Evolutionary conservation across 768 basidiomycete genomes (phyloP).

Genomic region (Phaeotremella skinneri): DNA sequence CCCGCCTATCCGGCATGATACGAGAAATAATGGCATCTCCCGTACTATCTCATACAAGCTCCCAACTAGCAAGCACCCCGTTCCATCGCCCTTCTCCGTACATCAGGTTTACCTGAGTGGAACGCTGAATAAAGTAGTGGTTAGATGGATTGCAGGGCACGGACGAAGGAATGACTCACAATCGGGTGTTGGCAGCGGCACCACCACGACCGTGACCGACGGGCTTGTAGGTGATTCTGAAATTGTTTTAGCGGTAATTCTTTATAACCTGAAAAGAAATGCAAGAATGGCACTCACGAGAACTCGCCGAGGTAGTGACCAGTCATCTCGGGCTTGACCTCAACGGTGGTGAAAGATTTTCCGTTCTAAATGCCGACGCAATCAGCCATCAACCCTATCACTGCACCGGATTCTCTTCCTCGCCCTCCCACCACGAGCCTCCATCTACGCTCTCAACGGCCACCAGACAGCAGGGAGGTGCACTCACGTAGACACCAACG

Average conservation of each 20-base stretch:
- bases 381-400: slow-evolving; percentile 4
- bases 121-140: slow-evolving; percentile 56
- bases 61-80: neutral
- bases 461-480: neutral
- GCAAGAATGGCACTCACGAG: slow-evolving; percentile 35
- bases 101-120: slow-evolving; percentile 82
- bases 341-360: slow-evolving; percentile 63
- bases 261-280: neutral
- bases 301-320: slow-evolving; percentile 97
- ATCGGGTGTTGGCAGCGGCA: slow-evolving; percentile 64
- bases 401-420: too few species aligned
- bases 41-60: slow-evolving; percentile 8
- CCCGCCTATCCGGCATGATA: too few species aligned
- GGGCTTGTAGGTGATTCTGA: slow-evolving; percentile 83
- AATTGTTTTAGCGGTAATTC: neutral
- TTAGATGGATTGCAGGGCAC: slow-evolving; percentile 19
- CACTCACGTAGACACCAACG: slow-evolving; percentile 79
- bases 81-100: neutral
- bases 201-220: slow-evolving; percentile 99
- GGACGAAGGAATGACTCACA: slow-evolving; percentile 61
- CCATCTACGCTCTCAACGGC: neutral
- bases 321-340: slow-evolving; percentile 99
- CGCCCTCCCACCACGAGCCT: too few species aligned
- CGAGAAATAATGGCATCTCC: slow-evolving; percentile 5
- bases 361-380: slow-evolving; percentile 42